Evolutionary conservation across 306 rosid species (phyloP).

Genomic region (Heteromeles arbutifolia): DNA sequence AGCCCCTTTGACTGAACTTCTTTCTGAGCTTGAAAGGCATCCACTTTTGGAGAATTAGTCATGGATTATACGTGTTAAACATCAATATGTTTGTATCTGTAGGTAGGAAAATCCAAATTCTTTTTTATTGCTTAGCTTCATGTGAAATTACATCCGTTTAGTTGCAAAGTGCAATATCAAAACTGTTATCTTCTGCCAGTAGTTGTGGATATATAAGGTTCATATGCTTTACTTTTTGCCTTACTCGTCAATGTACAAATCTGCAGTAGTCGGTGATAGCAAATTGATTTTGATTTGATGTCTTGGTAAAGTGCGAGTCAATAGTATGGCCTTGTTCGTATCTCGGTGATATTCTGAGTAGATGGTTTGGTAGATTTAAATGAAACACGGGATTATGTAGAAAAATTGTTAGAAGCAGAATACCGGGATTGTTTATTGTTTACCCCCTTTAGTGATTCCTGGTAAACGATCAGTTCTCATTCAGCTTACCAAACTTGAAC

Average conservation of each 20-base stretch:
- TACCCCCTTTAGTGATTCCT: background rate
- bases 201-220: background rate
- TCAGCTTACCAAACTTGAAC: background rate
- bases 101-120: constrained; percentile 21
- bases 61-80: constrained; percentile 1
- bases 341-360: background rate
- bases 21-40: constrained; percentile 39
- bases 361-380: background rate
- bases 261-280: background rate
- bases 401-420: background rate
- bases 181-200: background rate
- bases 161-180: background rate
- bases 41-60: constrained; percentile 44
- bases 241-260: background rate
- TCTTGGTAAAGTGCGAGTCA: background rate
- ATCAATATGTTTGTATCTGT: constrained; percentile 12
- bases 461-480: background rate
- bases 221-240: background rate
- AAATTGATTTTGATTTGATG: background rate
- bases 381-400: background rate
- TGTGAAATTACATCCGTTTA: background rate
- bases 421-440: background rate
- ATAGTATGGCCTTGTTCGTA: background rate
- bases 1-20: constrained; percentile 37
- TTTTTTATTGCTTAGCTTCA: constrained; percentile 9